Conservation (phyloP, 2,329 filamentous ascomycete species). For the Pseudogymnoascus sp. region DNA sequence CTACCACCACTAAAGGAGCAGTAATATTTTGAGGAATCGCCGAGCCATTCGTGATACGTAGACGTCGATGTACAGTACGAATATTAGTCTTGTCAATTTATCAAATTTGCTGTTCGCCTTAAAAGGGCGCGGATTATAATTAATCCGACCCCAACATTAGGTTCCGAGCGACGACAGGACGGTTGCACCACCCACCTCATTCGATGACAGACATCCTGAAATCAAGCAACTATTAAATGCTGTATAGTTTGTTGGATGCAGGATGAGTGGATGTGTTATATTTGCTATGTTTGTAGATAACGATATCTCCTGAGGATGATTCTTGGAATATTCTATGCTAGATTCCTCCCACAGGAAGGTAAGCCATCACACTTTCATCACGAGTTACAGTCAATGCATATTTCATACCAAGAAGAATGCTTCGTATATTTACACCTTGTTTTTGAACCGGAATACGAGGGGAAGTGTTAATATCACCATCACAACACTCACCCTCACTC, state of each 20-base stretch:
- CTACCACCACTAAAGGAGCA: background rate
- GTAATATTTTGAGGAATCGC: background rate
- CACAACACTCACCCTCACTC: background rate
- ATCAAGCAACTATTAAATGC: background rate
- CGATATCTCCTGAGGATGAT: slow-evolving; percentile 42
- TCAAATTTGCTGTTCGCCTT: background rate
- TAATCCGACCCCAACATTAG: background rate
- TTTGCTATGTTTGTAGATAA: slow-evolving; percentile 1
- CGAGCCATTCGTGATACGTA: background rate
- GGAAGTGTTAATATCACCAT: background rate
- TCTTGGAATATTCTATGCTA: slow-evolving; percentile 62
- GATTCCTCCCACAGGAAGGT: slow-evolving; percentile 61
- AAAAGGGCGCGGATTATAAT: background rate
- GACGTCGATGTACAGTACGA: background rate
- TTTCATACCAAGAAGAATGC: background rate
- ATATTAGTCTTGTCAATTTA: background rate
- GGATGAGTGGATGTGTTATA: background rate
- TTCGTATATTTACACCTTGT: background rate
- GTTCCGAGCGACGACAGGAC: background rate
- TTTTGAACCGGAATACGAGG: background rate
- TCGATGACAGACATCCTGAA: background rate
- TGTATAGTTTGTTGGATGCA: background rate
- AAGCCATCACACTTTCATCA: slow-evolving; percentile 15
- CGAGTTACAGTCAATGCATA: background rate
- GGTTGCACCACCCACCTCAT: background rate